phyloP scores from a whole-genome alignment of 176 grass and related monocot species.

The Tillandsia leiboldiana region DNA sequence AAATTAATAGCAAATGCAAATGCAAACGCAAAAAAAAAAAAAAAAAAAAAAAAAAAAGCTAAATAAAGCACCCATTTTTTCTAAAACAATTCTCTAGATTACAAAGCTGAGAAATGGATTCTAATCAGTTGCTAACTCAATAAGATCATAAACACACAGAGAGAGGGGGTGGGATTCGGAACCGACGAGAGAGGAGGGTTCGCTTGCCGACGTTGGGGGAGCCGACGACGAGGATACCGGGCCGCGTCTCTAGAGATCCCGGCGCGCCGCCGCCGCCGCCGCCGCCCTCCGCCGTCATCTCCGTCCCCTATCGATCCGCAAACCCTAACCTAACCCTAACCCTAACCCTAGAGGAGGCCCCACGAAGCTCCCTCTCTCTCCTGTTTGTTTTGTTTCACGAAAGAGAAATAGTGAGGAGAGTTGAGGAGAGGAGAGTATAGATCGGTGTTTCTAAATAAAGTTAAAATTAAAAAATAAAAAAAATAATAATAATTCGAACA shows the following conservation, averaged over 20 bases:
- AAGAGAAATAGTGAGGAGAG: no score
- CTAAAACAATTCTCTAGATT: background rate
- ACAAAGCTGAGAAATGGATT: background rate
- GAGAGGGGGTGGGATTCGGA: conserved; percentile 12
- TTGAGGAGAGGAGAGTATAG: no score
- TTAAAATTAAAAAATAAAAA: no score
- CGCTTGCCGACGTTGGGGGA: conserved; percentile 78
- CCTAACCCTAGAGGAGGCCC: conserved; percentile 1
- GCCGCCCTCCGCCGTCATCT: background rate
- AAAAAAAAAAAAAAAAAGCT: no score
- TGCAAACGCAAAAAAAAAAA: no score
- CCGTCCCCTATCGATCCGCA: background rate
- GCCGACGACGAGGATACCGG: conserved; percentile 68
- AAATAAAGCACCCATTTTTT: no score
- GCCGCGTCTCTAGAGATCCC: conserved; percentile 56
- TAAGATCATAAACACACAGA: background rate
- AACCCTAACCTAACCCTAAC: conserved; percentile 1
- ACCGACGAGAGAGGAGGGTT: conserved; percentile 74
- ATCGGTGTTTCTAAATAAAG: no score
- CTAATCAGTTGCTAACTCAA: conserved; percentile 4
- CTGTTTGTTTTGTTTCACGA: no score
- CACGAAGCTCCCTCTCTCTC: no score
- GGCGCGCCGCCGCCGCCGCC: conserved; percentile 7
- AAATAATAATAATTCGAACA: no score
- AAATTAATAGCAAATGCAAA: no score